Base-by-base conservation (phyloP, 2,329 filamentous ascomycete genomes). In the Fusarium chuoi region DNA sequence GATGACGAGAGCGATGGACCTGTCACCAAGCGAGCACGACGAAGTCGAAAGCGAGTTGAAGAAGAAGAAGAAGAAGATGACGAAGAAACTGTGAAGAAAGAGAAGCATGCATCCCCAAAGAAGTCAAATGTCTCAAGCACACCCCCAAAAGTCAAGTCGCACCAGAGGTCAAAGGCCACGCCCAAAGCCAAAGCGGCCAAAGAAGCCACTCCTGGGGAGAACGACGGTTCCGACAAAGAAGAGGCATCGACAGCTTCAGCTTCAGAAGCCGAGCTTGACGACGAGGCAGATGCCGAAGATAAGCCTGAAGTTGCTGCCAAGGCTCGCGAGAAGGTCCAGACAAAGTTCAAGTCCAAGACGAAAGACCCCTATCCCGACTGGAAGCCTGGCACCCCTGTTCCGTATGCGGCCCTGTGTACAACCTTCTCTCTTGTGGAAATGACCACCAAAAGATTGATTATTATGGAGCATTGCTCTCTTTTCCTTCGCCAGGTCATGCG, bases 341-440 rank as follows among this genome's bases (percentile, higher is more conserved):
- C 90, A 14, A 93, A 92, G 54, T 84, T 98, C 66, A 91, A 91
- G 79, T 85, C 89, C 24, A 89, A 88, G 58, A 86, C 83, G 44
- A 93, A 94, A 74, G 93, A 97, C 78, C 91, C 93, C n/a, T 98
- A 96, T 82, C 95, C 95, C 2, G 96, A 99, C 82, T 99, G 96
- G 96, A 93, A 94, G 81, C 85, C 93, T 52, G 95, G 95, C 52
- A 89, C 93, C 54, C 94, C 96, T 17, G 95, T 98, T 4, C 96
- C 96, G 2, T 99, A 98, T 78, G 96, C 95, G 33, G 96, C 96
- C 18, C 88, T 99, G 13, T 98, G 96, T 83, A 94, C 91, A 17
- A 98, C 96, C 0, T 98, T 98, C 78, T 98, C 95, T 4, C 90
- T 98, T 39, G 92, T 98, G 60, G 96, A 99, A 84, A 91, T 98